These are phyloP conservation scores for Solanum dulcamara DNA, from an alignment of 257 asterid genomes.

Conservation along the genomic window DNA sequence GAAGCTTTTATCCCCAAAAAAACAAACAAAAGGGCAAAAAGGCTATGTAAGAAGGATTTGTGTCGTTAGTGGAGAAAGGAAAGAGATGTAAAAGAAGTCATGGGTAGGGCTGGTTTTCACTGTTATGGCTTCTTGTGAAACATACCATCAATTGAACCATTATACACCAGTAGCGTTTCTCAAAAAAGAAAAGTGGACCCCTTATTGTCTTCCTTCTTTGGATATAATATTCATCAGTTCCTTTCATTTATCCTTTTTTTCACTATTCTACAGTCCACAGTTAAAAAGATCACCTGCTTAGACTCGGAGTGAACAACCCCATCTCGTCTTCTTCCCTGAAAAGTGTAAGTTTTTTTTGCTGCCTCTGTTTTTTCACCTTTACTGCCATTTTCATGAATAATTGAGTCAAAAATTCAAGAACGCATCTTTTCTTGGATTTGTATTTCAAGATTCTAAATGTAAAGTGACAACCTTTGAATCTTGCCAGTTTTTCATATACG, in stretches of 20 bases:
- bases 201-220: background rate
- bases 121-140: background rate
- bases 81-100: background rate
- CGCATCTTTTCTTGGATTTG: background rate
- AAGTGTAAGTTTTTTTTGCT: background rate
- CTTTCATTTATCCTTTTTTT: background rate
- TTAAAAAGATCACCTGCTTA: background rate
- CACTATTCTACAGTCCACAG: background rate
- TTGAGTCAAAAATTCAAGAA: background rate
- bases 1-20: background rate
- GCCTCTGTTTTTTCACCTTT: background rate
- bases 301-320: background rate
- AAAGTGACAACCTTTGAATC: background rate
- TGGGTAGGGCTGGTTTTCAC: background rate
- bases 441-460: background rate
- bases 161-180: background rate
- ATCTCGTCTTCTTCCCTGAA: background rate
- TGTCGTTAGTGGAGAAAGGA: constrained; percentile 1
- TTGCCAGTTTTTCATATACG: background rate
- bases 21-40: background rate
- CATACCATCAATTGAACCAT: background rate
- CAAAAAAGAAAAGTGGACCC: constrained; percentile 11
- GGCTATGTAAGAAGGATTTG: constrained; percentile 6
- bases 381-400: background rate
- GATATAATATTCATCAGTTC: background rate